phyloP scores from a whole-genome alignment of 345 rosid genomes.

The Hibiscus mutabilis region DNA sequence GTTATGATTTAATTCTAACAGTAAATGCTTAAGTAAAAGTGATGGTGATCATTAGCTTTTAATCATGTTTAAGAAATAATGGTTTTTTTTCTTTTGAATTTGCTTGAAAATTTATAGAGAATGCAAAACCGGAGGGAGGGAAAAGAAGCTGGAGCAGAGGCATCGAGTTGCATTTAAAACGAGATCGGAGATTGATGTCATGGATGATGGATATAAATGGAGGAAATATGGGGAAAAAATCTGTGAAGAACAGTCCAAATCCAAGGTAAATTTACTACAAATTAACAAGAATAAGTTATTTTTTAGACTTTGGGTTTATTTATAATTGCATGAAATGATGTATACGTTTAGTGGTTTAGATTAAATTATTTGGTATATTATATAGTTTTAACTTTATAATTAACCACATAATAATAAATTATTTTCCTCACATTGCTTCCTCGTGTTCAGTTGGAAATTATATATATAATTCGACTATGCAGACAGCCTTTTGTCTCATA shows the following conservation, averaged over 20 bases:
- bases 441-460: not conserved
- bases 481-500: not conserved
- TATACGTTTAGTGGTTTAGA: too few relatives aligned
- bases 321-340: constrained; percentile 7
- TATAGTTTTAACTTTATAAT: not conserved
- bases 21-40: too few relatives aligned
- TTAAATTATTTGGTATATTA: too few relatives aligned
- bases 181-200: constrained; percentile 69
- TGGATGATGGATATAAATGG: constrained; percentile 96
- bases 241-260: constrained; percentile 76
- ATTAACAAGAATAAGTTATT: too few relatives aligned
- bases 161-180: constrained; percentile 74
- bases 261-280: constrained; percentile 47
- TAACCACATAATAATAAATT: not conserved
- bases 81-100: not conserved
- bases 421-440: not conserved
- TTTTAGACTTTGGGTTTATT: not conserved
- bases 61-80: not conserved
- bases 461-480: too few relatives aligned
- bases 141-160: constrained; percentile 26
- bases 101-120: not conserved
- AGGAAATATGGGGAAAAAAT: constrained; percentile 93
- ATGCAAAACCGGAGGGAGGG: too few relatives aligned
- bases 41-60: not conserved
- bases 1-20: too few relatives aligned